Conservation (phyloP, 1,284 basidiomycete species). For the Puccinia coronata region DNA sequence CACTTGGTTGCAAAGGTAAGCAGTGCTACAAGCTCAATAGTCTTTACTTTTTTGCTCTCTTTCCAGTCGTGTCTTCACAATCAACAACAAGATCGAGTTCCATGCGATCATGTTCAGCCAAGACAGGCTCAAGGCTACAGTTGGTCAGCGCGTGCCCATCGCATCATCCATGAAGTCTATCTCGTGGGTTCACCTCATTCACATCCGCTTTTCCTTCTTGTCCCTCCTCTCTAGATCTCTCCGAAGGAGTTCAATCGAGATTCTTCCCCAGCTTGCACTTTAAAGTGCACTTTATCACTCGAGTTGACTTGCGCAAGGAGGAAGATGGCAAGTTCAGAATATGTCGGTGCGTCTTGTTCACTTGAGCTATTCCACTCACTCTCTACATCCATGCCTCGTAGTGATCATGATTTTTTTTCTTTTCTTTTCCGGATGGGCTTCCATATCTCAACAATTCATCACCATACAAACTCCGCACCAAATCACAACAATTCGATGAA, state of each 20-base stretch:
- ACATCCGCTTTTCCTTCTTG: too few relatives aligned
- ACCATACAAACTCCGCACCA: too few relatives aligned
- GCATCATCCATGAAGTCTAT: too few relatives aligned
- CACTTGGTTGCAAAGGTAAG: too few relatives aligned
- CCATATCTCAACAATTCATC: too few relatives aligned
- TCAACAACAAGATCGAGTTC: constrained; percentile 39
- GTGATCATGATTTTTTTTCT: neutral
- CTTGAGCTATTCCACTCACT: too few relatives aligned
- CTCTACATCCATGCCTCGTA: neutral
- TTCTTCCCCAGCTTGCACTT: neutral
- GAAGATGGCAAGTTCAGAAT: constrained; percentile 37
- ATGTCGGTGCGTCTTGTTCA: constrained; percentile 26
- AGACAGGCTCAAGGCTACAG: constrained; percentile 11
- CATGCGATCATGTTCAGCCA: constrained; percentile 45
- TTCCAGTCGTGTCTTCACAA: constrained; percentile 33
- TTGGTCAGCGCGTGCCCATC: constrained; percentile 7
- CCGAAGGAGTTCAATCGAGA: neutral
- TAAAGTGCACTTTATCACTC: constrained; percentile 26
- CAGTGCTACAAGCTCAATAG: too few relatives aligned
- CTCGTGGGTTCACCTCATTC: too few relatives aligned
- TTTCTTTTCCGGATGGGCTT: neutral
- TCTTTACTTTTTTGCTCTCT: too few relatives aligned
- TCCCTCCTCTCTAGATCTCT: constrained; percentile 17
- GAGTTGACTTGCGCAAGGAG: constrained; percentile 37
- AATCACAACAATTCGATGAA: neutral